Evolutionary conservation across 2,329 filamentous ascomycete species (phyloP), one percentile per base, ranked within the genome.

Genomic region (Arthrinium phaeospermum): DNA sequence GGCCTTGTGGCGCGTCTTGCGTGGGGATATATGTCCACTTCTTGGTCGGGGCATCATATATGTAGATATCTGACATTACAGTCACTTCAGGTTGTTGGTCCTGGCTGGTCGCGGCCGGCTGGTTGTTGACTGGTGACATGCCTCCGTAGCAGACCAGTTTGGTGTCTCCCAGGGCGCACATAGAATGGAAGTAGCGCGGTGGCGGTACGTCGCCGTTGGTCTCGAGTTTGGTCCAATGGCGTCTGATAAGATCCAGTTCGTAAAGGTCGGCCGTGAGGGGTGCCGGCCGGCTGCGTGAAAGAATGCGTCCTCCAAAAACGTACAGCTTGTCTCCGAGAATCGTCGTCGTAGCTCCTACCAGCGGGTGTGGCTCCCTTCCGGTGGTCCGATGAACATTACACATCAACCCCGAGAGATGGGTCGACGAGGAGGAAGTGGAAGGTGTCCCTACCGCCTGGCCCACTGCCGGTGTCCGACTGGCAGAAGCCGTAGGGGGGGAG

Each of bases 101-200:
- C 73, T 86, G 85, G 4, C 83, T 78, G 22, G 83, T 82, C 30
- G 83, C 80, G 67, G 82, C 78, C 46, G 87, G 81, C 64, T 87
- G 85, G 71, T 84, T 87, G 8, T 87, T 85, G 14, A 91, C 90
- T 0, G 96, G 95, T 13, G 96, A 98, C 96, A 99, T 99, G 77
- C 96, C 96, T 72, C 96, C 96, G 82, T 98, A 99, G 83, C 96
- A 98, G 4, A 99, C 96, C 81, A 99, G 88, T 82, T 98, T 99
- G 3, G 94, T 96, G 80, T 98, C 96, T 30, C 96, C 96, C 2
- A 99, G 85, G 1, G 94, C 90, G 81, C 96, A 99, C 81, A 98
- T 93, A 75, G 95, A 98, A 85, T 99, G 96, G 76, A 99, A 99
- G 81, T 99, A 99, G 74, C 96, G 90, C 12, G 96, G 94, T 1